Conservation (phyloP, 2,329 filamentous ascomycete species). For the Hymenoscyphus fraxineus region DNA sequence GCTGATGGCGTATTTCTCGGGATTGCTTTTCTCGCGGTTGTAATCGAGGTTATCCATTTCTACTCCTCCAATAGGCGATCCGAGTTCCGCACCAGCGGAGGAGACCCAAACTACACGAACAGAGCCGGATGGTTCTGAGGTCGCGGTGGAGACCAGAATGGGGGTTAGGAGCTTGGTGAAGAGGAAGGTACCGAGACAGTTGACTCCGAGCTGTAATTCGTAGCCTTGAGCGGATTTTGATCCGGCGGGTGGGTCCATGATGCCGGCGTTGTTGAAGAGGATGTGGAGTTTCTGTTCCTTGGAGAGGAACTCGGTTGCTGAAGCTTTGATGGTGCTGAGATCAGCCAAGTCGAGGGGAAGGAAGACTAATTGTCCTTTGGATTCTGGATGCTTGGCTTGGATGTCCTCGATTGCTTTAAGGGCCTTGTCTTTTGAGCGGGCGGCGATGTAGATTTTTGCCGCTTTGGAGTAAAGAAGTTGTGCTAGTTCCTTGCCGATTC, state of each 20-base stretch:
- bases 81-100: slow-evolving; percentile 27
- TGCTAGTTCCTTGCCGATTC: slow-evolving; percentile 38
- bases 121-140: slow-evolving; percentile 18
- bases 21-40: slow-evolving; percentile 1
- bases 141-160: slow-evolving; percentile 30
- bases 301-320: slow-evolving; percentile 35
- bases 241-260: slow-evolving; percentile 34
- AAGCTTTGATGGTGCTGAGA: slow-evolving; percentile 36
- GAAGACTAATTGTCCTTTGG: slow-evolving; percentile 35
- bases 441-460: slow-evolving; percentile 42
- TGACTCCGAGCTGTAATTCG: slow-evolving; percentile 36
- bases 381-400: slow-evolving; percentile 23
- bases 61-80: slow-evolving; percentile 7
- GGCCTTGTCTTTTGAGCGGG: slow-evolving; percentile 38
- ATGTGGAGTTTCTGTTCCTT: slow-evolving; percentile 37
- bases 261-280: slow-evolving; percentile 38
- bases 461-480: slow-evolving; percentile 38
- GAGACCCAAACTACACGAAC: slow-evolving; percentile 35
- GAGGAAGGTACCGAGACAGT: slow-evolving; percentile 35
- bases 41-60: slow-evolving; percentile 20
- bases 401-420: slow-evolving; percentile 38
- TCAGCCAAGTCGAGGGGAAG: slow-evolving; percentile 38
- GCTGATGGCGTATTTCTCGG: slow-evolving; percentile 15
- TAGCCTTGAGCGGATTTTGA: slow-evolving; percentile 33
- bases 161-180: slow-evolving; percentile 36